Evolutionary conservation across 108 stramenopile genomes (phyloP).

Genomic region (Conticribra guillardii): DNA sequence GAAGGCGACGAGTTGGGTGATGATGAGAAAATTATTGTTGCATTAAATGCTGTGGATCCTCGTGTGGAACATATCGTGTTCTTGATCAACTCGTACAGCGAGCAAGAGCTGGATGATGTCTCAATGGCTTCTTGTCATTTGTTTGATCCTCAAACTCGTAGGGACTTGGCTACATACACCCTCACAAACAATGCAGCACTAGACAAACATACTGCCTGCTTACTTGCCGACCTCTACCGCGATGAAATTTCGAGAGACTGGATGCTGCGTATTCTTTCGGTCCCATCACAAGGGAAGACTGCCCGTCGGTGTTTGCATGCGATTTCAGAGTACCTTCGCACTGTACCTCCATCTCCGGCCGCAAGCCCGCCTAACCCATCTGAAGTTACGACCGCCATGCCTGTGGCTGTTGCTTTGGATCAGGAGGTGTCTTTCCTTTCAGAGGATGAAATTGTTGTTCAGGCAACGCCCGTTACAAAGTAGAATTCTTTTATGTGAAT

Average conservation of each 20-base stretch:
- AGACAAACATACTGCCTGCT: conserved; percentile 45
- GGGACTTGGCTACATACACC: conserved; percentile 50
- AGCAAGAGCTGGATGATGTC: conserved; percentile 58
- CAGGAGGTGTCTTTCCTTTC: conserved; percentile 1
- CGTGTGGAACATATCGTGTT: conserved; percentile 45
- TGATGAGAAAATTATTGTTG: conserved; percentile 50
- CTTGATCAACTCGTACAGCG: conserved; percentile 54
- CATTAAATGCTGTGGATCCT: conserved; percentile 34
- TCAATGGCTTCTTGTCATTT: conserved; percentile 51
- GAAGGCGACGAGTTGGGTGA: conserved; percentile 51
- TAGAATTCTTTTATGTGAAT: too few relatives aligned
- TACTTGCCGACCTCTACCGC: conserved; percentile 52
- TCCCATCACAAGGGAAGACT: conserved; percentile 37
- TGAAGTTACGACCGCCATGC: conserved; percentile 24
- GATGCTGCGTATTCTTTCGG: conserved; percentile 44
- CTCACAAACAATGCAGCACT: conserved; percentile 39
- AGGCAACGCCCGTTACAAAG: too few relatives aligned
- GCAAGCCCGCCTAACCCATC: conserved; percentile 14
- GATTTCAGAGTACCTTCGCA: conserved; percentile 22
- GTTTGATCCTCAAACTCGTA: conserved; percentile 42
- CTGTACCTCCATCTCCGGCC: conserved; percentile 1
- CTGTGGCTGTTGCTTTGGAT: conserved; percentile 18
- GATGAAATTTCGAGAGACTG: conserved; percentile 30
- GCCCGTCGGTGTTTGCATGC: conserved; percentile 10
- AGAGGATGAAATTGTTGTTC: conserved; percentile 4